These are phyloP conservation scores for Claviceps sorghi DNA, from an alignment of 2,329 filamentous ascomycete genomes.

Conservation along the genomic window DNA sequence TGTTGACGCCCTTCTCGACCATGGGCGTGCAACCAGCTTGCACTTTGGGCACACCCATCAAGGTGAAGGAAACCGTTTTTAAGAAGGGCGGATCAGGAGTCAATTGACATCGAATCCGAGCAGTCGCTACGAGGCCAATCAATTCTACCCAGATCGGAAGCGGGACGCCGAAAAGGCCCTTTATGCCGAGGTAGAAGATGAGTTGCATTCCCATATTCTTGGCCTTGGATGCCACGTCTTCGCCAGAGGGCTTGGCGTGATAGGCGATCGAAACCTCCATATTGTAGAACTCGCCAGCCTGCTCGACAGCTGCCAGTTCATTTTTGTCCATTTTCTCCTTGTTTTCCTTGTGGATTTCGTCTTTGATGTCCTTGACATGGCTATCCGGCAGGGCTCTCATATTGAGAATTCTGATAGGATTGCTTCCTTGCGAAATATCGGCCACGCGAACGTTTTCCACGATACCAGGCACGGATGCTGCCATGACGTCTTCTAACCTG, in stretches of 20 bases:
- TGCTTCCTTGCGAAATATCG: constrained; percentile 86
- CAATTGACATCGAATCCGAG: constrained; percentile 68
- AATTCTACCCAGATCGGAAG: constrained; percentile 81
- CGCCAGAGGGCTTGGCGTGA: constrained; percentile 62
- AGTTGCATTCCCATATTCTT: constrained; percentile 96
- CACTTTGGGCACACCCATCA: constrained; percentile 88
- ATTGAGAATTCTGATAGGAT: constrained; percentile 77
- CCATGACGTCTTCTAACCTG: constrained; percentile 67
- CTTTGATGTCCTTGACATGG: constrained; percentile 68
- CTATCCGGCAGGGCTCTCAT: constrained; percentile 67
- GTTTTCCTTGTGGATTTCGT: constrained; percentile 65
- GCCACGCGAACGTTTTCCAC: constrained; percentile 92
- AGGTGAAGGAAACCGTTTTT: constrained; percentile 79
- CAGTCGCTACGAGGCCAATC: constrained; percentile 78
- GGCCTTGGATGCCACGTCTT: constrained; percentile 62
- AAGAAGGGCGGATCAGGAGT: constrained; percentile 84
- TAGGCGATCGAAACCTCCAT: constrained; percentile 84
- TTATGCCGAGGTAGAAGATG: constrained; percentile 83
- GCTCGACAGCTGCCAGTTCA: constrained; percentile 75
- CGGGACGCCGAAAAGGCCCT: constrained; percentile 77
- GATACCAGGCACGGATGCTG: constrained; percentile 76
- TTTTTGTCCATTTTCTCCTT: constrained; percentile 71
- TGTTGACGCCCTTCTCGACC: constrained; percentile 78
- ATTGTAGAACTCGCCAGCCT: constrained; percentile 87
- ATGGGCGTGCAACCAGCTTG: constrained; percentile 83